Evolutionary conservation across 2,329 filamentous ascomycete genomes (phyloP), one percentile per base, ranked within the genome.

Genomic region (Cladophialophora carrionii): DNA sequence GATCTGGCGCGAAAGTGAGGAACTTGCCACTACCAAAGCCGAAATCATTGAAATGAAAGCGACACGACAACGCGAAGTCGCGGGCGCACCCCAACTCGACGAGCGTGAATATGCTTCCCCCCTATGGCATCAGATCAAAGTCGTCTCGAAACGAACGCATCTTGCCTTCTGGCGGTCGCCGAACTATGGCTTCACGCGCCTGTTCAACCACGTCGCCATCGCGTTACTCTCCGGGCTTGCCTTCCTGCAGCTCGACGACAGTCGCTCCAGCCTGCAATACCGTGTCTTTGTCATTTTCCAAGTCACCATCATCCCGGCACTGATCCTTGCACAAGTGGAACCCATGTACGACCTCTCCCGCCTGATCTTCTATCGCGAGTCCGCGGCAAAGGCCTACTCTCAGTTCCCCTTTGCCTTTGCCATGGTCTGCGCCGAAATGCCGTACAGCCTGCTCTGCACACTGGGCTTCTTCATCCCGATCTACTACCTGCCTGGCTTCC

Each of bases 251-350:
- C 85, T 96, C 8, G 88, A 94, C 73, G 79, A 92, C 72, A 92
- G 89, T 2, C 85, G 89, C 9, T 80, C 88, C 0, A 90, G 89
- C 1, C 83, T 96, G 4, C 92, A 96, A 77, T 90, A 95, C 80
- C 88, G 89, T 66, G 85, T 96, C 68, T 96, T 96, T 77, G 87
- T 94, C 77, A 90, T 95, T 76, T 96, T 96, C 85, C 91, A 96
- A 76, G 87, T 92, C 58, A 79, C 91, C 0, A 90, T 96, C 24
- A 83, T 96, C 29, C 91, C 92, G 0, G 90, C 90, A 0, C 82
- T 96, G 32, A 91, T 96, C 75, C 86, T 96, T 63, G 87, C 88
- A 0, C 91, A 96, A 73, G 89, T 96, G 61, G 90, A 96, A 76
- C 87, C 89, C 48, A 93, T 92, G 80, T 96, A 90, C 76, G 88